Percentiles rank a stretch among this genome's conserved stretches.
phyloP scores from a whole-genome alignment of 2,329 filamentous ascomycete genomes.

The Trichoderma harzianum region DNA sequence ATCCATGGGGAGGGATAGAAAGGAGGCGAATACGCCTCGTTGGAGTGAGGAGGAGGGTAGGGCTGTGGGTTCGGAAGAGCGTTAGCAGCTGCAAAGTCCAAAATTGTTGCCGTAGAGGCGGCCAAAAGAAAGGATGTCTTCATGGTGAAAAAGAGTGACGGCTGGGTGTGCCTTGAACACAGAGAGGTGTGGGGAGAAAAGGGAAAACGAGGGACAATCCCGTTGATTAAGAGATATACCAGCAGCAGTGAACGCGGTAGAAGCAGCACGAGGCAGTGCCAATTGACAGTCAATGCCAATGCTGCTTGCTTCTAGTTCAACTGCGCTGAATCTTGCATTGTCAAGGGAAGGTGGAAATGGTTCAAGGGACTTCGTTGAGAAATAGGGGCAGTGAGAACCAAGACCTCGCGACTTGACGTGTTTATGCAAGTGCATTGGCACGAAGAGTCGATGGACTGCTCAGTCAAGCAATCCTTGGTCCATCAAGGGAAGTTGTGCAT shows the following conservation, averaged over 20 bases:
- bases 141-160: neutral
- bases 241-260: neutral
- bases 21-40: conserved; percentile 47
- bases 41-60: conserved; percentile 22
- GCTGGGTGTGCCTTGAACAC: neutral
- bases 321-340: neutral
- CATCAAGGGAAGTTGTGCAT: neutral
- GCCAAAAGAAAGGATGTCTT: conserved; percentile 10
- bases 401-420: conserved; percentile 1
- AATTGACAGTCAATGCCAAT: neutral
- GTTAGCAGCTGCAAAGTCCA: conserved; percentile 16
- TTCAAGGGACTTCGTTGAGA: neutral
- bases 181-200: neutral
- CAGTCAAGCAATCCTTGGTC: neutral
- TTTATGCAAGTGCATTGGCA: neutral
- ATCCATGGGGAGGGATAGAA: conserved; percentile 88
- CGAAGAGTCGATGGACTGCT: neutral
- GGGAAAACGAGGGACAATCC: neutral
- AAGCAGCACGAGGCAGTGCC: neutral
- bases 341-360: neutral
- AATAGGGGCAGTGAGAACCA: neutral
- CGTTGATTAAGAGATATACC: neutral
- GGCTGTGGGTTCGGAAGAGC: conserved; percentile 18
- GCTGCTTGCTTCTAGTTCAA: neutral
- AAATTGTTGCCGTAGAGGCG: conserved; percentile 1